phyloP scores from a whole-genome alignment of 345 rosid species.

The Microthlaspi erraticum region DNA sequence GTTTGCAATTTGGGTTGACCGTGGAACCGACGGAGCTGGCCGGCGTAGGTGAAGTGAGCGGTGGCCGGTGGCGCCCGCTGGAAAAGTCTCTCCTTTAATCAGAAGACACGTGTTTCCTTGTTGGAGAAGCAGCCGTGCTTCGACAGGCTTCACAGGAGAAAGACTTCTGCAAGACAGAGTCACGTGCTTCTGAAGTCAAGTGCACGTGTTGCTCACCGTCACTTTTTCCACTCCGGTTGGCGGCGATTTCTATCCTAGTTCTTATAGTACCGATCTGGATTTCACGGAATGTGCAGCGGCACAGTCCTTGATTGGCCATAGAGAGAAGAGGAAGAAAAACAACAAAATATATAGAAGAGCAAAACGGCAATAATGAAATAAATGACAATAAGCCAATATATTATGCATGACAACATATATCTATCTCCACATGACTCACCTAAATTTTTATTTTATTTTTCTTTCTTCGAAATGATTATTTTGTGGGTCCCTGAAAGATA shows the following conservation, averaged over 20 bases:
- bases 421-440: not conserved
- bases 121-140: slow-evolving; percentile 35
- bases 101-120: slow-evolving; percentile 31
- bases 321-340: slow-evolving; percentile 11
- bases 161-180: slow-evolving; percentile 23
- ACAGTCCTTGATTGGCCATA: slow-evolving; percentile 29
- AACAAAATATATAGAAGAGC: slow-evolving; percentile 12
- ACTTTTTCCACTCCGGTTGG: slow-evolving; percentile 27
- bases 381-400: not conserved
- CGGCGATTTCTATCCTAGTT: slow-evolving; percentile 22
- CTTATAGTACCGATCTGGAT: slow-evolving; percentile 27
- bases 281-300: slow-evolving; percentile 15
- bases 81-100: slow-evolving; percentile 18
- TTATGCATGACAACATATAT: not conserved
- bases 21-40: slow-evolving; percentile 28
- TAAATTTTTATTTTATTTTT: not conserved
- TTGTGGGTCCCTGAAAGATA: not conserved
- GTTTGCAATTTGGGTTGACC: slow-evolving; percentile 27
- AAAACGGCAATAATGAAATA: slow-evolving; percentile 5
- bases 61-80: slow-evolving; percentile 28
- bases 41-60: slow-evolving; percentile 36
- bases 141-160: slow-evolving; percentile 34
- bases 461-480: not conserved
- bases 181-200: slow-evolving; percentile 31
- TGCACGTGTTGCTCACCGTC: slow-evolving; percentile 41